Conservation (phyloP, 2,329 filamentous ascomycete species). For the Apiospora kogelbergensis region DNA sequence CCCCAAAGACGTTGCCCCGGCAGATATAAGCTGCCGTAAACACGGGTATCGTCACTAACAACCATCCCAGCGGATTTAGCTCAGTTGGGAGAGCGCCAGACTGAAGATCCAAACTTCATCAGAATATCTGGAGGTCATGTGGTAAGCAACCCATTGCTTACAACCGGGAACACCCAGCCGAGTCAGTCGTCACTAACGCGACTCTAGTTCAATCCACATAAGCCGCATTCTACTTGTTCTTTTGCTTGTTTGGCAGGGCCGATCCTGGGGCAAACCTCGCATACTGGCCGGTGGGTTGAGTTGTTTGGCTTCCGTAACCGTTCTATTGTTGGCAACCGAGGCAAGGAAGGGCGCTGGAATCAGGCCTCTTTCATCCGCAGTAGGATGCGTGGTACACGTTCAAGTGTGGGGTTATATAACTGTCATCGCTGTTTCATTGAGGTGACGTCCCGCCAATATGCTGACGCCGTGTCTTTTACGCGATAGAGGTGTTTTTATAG, state of each 20-base stretch:
- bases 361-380: too few relatives aligned
- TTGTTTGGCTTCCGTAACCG: too few relatives aligned
- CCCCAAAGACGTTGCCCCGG: neutral
- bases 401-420: too few relatives aligned
- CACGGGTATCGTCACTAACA: neutral
- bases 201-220: slow-evolving; percentile 7
- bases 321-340: too few relatives aligned
- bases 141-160: slow-evolving; percentile 5
- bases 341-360: too few relatives aligned
- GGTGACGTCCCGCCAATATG: too few relatives aligned
- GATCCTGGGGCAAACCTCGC: too few relatives aligned
- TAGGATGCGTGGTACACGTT: too few relatives aligned
- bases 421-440: too few relatives aligned
- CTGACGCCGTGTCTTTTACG: too few relatives aligned
- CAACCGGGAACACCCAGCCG: neutral
- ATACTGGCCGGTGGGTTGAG: too few relatives aligned
- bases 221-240: neutral
- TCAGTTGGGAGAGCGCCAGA: slow-evolving; percentile 8
- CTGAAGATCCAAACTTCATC: slow-evolving; percentile 6
- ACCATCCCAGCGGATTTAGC: neutral
- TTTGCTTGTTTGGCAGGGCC: neutral
- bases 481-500: too few relatives aligned
- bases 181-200: neutral
- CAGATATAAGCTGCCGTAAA: neutral
- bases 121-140: slow-evolving; percentile 7